Evolutionary conservation across 2,329 filamentous ascomycete species (phyloP).

Genomic region (Escovopsis sp.): DNA sequence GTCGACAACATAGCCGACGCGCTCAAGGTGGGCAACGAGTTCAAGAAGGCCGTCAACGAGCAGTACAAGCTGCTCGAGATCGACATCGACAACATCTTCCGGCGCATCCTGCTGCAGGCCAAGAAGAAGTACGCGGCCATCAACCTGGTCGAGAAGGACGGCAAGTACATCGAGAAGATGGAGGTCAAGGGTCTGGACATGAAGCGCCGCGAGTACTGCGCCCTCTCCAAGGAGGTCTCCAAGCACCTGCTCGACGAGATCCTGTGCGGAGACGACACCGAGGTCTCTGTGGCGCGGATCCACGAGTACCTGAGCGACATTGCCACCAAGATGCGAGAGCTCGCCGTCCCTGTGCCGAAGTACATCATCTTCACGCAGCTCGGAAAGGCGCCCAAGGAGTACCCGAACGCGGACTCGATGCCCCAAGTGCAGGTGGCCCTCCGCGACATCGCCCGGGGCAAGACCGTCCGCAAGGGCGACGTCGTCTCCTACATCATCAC

Average conservation of each 20-base stretch:
- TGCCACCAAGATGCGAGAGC: constrained; percentile 73
- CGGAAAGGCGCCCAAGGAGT: constrained; percentile 83
- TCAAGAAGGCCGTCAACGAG: constrained; percentile 91
- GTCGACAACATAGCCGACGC: constrained; percentile 86
- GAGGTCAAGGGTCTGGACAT: constrained; percentile 98
- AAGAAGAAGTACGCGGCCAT: constrained; percentile 99
- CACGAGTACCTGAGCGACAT: constrained; percentile 86
- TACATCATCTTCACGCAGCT: constrained; percentile 98
- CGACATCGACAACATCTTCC: constrained; percentile 95
- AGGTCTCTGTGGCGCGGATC: constrained; percentile 74
- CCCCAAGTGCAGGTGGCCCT: constrained; percentile 93
- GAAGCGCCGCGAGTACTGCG: constrained; percentile 93
- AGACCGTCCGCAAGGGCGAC: constrained; percentile 79
- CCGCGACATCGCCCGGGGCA: constrained; percentile 73
- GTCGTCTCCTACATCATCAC: constrained; percentile 96
- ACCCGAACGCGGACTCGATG: constrained; percentile 90
- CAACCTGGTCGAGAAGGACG: constrained; percentile 78
- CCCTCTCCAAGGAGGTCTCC: constrained; percentile 87
- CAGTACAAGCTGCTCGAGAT: constrained; percentile 88
- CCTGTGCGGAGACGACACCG: constrained; percentile 82
- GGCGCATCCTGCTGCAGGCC: constrained; percentile 80
- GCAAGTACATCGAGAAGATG: constrained; percentile 84
- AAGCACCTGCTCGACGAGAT: constrained; percentile 84
- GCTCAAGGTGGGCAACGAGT: constrained; percentile 80
- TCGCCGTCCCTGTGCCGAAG: constrained; percentile 60